Conservation (phyloP, 2,329 filamentous ascomycete genomes). For the Xylariales sp. region DNA sequence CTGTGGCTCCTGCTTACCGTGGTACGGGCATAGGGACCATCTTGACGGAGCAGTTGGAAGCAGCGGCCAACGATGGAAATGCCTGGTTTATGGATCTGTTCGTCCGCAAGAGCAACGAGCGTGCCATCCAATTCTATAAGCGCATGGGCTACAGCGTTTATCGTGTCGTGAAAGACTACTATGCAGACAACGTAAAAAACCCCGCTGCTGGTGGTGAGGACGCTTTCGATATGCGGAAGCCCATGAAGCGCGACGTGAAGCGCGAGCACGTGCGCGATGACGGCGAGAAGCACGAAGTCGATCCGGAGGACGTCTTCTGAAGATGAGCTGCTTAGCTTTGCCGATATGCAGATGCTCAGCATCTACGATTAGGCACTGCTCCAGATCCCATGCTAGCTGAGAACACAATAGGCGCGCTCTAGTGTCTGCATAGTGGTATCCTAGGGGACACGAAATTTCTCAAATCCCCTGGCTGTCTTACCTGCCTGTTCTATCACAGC, state of each 20-base stretch:
- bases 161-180: constrained; percentile 85
- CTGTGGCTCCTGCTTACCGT: constrained; percentile 81
- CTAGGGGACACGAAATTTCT: no score
- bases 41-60: constrained; percentile 76
- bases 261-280: constrained; percentile 73
- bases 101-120: constrained; percentile 81
- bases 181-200: constrained; percentile 74
- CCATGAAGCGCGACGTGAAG: constrained; percentile 74
- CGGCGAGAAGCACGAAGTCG: constrained; percentile 74
- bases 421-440: no score
- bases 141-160: constrained; percentile 91
- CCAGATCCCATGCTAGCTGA: no score
- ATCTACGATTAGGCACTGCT: no score
- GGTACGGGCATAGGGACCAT: constrained; percentile 83
- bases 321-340: no score
- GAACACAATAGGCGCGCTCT: no score
- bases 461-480: no score
- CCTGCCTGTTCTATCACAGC: no score
- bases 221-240: constrained; percentile 95
- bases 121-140: constrained; percentile 84
- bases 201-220: constrained; percentile 68
- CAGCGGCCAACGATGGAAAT: constrained; percentile 74
- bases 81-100: constrained; percentile 97
- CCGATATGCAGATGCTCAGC: no score
- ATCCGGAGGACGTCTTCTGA: constrained; percentile 83